Evolutionary conservation across 2,329 filamentous ascomycete species (phyloP).

Genomic region (Hymenoscyphus fraxineus): DNA sequence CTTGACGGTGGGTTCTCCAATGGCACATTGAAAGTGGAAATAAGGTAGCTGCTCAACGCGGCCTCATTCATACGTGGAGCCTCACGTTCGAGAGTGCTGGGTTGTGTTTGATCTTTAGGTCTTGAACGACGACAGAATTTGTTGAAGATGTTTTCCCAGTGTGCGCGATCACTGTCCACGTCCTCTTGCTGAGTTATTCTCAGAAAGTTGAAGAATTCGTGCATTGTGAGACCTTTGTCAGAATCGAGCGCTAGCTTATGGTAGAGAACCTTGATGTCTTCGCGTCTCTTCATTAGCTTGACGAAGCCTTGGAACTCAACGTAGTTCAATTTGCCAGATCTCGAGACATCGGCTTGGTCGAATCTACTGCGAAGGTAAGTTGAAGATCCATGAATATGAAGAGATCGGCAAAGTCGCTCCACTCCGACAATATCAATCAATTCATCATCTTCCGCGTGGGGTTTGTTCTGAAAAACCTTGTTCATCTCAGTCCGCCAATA

Average conservation of each 20-base stretch:
- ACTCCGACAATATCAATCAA: conserved; percentile 74
- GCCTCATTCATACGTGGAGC: conserved; percentile 67
- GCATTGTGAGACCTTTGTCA: conserved; percentile 62
- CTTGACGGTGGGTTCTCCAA: conserved; percentile 58
- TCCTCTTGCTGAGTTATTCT: conserved; percentile 71
- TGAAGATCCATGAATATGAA: conserved; percentile 87
- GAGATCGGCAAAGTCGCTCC: conserved; percentile 77
- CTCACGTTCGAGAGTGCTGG: conserved; percentile 43
- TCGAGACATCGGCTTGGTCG: conserved; percentile 62
- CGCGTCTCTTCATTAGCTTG: conserved; percentile 74
- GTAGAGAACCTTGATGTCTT: conserved; percentile 76
- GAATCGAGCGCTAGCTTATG: conserved; percentile 54
- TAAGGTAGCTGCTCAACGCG: conserved; percentile 73
- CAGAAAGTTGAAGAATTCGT: conserved; percentile 75
- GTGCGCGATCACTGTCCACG: conserved; percentile 57
- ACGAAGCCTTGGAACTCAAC: conserved; percentile 81
- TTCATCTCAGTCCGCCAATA: conserved; percentile 87
- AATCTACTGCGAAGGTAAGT: conserved; percentile 73
- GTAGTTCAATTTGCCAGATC: conserved; percentile 68
- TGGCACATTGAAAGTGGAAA: conserved; percentile 69
- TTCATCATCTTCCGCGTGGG: conserved; percentile 55
- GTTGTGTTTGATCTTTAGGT: conserved; percentile 42
- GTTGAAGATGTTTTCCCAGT: conserved; percentile 71
- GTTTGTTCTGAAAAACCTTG: conserved; percentile 55
- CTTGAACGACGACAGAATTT: conserved; percentile 62